Base-by-base conservation (phyloP, 352 stramenopile genomes). In the Pythium apleroticum region DNA sequence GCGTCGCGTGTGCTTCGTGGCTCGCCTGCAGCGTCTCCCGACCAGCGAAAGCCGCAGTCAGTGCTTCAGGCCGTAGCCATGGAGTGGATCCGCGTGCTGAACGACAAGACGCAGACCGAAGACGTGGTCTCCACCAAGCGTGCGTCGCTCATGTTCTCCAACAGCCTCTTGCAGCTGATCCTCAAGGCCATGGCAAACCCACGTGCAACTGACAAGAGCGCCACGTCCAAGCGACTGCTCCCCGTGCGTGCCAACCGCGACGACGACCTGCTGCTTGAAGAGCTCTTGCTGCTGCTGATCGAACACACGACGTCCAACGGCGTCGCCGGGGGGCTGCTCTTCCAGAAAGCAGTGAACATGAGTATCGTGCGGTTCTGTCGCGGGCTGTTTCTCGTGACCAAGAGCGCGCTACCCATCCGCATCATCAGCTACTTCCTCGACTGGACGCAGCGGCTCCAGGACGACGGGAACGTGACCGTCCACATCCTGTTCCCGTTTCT, bases 401-500 rank as follows among this genome's bases (percentile, higher is more conserved):
- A 68, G 11, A 89, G 78, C 39, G 41, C 64, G 9, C 69, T 90
- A 6, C 68, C 81, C 7, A 71, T 75, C 19, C 73, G 75, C 4
- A 56, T 83, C 11, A 75, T 91, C 45, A 50, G 59, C 15, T 72
- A 70, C 12, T 88, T 80, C 37, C 62, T 89, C 0, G 66, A 73
- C n/a, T 73, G 63, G 64, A 72, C 81, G n/a, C 60, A 81, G 5
- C 56, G 48, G n/a, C 55, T 74, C 25, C 58, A 78, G 37, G 50
- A 67, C 15, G 80, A 89, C 31, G 73, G 78, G 3, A 82, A 82
- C 48, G 78, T 81, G 14, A 74, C 88, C 0, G 75, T 85, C 3
- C 82, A 91, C 30, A 71, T 90, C 11, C 69, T 86, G 63, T 88
- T 91, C 37, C 80, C 82, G 14, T 93, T 90, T 41, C 57, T 91